Evolutionary conservation across 2,329 filamentous ascomycete genomes (phyloP), one percentile per base, ranked within the genome.

Genomic region (Exophiala viscosa): DNA sequence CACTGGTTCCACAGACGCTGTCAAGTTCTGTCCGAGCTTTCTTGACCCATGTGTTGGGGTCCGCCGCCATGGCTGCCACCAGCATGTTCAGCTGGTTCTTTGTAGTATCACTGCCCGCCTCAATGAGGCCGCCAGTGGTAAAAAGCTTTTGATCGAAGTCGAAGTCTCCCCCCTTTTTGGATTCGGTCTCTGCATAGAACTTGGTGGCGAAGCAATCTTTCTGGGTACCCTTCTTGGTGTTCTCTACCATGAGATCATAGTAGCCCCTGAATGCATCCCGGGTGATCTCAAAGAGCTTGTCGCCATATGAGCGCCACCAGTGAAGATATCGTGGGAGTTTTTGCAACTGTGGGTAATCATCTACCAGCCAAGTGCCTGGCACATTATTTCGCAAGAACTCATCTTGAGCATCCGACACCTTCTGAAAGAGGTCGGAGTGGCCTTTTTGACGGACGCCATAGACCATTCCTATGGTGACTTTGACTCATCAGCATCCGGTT

Each of bases 281-380:
- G 5, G 39, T 41, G 6, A 18, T 9, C 39, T 18, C 13, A 18
- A n/a, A 41, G 39, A 41, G 13, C 39, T 41, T 41, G 15, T 41
- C 39, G 5, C 39, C 39, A 17, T 41, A 41, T 7, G 14, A n/a
- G 11, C 39, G 39, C 39, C 39, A 41, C 39, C 39, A 41, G 5
- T 41, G 45, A 1, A 66, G 35, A 15, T 65, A 46, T 28, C 68
- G 64, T 0, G 77, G 76, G 0, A 78, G 45, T 39, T 74, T 63
- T 41, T 75, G 74, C 44, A 71, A 62, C 13, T 65, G 34, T 1
- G 68, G 77, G 52, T 77, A 69, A 0, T 72, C 69, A 57, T 78
- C 76, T 13, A 74, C 74, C 11, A 50, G 36, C 36, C 23, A 75
- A 49, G 53, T 73, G 74, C 47, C 69, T 70, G 2, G 70, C 69